Conservation (phyloP, 176 grass and related monocot species). For the Urochloa ruziziensis region DNA sequence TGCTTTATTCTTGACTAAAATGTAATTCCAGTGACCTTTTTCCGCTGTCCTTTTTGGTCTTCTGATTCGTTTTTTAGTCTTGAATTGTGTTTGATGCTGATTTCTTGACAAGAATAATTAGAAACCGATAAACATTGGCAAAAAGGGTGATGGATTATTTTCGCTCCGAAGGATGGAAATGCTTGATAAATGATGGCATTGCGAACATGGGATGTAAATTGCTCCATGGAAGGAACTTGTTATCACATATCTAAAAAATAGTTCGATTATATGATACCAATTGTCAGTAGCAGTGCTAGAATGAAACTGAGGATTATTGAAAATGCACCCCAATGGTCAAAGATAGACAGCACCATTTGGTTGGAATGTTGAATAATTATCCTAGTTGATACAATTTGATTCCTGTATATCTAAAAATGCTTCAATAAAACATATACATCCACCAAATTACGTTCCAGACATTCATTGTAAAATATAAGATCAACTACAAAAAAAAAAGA, state of each 20-base stretch:
- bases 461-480: neutral
- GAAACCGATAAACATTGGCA: neutral
- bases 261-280: neutral
- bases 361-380: neutral
- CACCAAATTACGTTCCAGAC: neutral
- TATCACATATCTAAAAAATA: neutral
- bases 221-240: neutral
- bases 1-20: conserved; percentile 80
- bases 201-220: neutral
- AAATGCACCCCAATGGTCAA: neutral
- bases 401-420: no score
- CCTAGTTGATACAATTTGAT: neutral
- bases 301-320: neutral
- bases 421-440: no score
- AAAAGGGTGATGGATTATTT: neutral
- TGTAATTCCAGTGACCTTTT: conserved; percentile 42
- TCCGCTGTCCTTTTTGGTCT: neutral
- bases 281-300: neutral
- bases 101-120: neutral
- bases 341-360: neutral
- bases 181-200: neutral
- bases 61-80: conserved; percentile 1
- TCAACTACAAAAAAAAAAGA: neutral
- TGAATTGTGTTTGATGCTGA: neutral
- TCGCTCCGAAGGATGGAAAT: neutral